Base-by-base conservation (phyloP, 192 early-diverging fungal genomes). In the Backusella tarrabulga region DNA sequence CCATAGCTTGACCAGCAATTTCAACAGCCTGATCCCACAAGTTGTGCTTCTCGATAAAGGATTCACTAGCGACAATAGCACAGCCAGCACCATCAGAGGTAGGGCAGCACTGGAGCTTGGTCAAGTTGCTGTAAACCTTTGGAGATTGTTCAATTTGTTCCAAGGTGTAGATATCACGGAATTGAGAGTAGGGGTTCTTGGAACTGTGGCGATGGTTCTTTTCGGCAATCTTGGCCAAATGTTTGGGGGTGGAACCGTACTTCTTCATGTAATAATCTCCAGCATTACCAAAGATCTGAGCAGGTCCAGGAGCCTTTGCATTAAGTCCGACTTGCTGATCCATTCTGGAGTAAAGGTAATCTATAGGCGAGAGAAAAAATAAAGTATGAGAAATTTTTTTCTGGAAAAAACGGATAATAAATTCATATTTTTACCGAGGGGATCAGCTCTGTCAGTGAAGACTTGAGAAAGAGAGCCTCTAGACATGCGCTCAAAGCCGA, bases 401-500 rank as follows among this genome's bases (percentile, higher is more conserved):
- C 17, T 32, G 36, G 54, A 19, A 68, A 21, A 32, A 54, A 6
- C 54, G 71, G 15, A 36, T 4, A 36, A 29, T 19, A 29, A 77
- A 50, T 50, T 19, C 0, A 50, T 19, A 32, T 19, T 40, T 40
- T 76, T 75, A 84, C 81, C 85, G 9, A 92, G 46, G 29, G 92
- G 92, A 71, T 89, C 89, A 69, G 88, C 88, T 19, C 91, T 84
- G 71, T 93, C 91, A 63, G 79, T 60, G 60, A 85, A 92, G 21
- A 76, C 78, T 21, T 85, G 78, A 23, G 80, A 72, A 8, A 93
- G 68, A 44, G 88, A 89, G 2, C 85, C 85, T 68, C 72, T 63
- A 19, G 81, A 81, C 89, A 93, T 92, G 76, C 90, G 93, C 73
- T 93, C 92, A 73, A 93, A 93, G 12, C 91, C 92, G 38, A 93